Evolutionary conservation across 2,329 filamentous ascomycete species (phyloP), one percentile per base, ranked within the genome.

Genomic region (Fusarium sp.): DNA sequence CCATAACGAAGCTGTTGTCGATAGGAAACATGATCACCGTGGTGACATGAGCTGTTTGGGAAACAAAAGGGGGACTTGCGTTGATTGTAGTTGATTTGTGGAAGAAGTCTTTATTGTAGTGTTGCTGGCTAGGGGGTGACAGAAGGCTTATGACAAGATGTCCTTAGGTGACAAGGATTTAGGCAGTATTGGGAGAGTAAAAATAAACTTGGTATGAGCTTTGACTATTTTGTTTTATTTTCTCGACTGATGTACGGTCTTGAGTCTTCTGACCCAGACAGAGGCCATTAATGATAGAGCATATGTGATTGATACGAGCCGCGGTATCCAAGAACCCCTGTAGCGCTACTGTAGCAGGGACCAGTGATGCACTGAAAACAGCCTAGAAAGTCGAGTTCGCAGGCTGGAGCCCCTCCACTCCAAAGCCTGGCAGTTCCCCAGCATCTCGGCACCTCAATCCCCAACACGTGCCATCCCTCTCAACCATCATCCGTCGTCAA

Each of bases 391-490:
- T 54, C 24, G 34, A 54, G 34, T 39, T 54, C 24, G 34, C 34
- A 54, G 34, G 51, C 51, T 54, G 13, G 58, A 54, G 39, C 36
- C 38, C 45, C 62, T 38, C 39, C 45, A 55, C 51, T 65, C 47
- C 42, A 54, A 57, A 52, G 34, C 64, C 66, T 52, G 44, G 62
- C 41, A 52, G 41, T 54, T 70, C 63, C 70, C 70, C 70, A 73
- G 70, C 67, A 72, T 71, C 71, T 75, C 69, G 76, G 76, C 73
- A 77, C 66, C 76, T 77, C 60, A 68, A 63, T 65, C 66, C 76
- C 75, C 76, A 78, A 78, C 76, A 78, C 76, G 76, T 78, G 76
- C 73, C 66, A 72, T 74, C 58, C 58, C 76, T 78, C 76, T 78
- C 76, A 78, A 78, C 76, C 74, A 74, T 76, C 69, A 74, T 75